Conservation (phyloP, 805 yeast genomes). For the Ogataea trehaloabstinens region DNA sequence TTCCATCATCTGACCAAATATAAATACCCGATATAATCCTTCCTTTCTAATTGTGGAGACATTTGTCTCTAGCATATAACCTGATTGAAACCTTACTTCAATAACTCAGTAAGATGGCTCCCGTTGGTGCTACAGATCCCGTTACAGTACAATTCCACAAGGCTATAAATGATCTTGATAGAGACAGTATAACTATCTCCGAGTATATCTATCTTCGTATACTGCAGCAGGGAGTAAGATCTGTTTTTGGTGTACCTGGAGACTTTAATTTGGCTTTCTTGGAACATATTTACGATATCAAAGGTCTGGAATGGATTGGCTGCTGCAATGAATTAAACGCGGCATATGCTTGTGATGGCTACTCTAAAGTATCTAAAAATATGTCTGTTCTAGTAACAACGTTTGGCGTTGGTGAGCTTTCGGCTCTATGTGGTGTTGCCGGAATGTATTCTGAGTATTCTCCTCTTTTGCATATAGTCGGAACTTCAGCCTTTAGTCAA, state of each 20-base stretch:
- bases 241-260: conserved; percentile 60
- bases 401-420: conserved; percentile 51
- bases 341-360: conserved; percentile 51
- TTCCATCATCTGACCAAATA: too few relatives aligned
- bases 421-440: conserved; percentile 48
- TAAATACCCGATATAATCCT: too few relatives aligned
- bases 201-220: conserved; percentile 48
- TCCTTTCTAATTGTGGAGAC: too few relatives aligned
- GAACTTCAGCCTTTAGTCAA: conserved; percentile 34
- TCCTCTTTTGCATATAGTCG: conserved; percentile 50
- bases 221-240: conserved; percentile 40
- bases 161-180: conserved; percentile 7
- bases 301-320: conserved; percentile 37
- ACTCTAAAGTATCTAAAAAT: conserved; percentile 35
- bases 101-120: conserved; percentile 19
- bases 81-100: too few relatives aligned
- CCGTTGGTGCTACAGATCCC: conserved; percentile 15
- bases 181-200: conserved; percentile 29
- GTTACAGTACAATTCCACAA: conserved; percentile 5
- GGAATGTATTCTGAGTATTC: conserved; percentile 48
- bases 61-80: too few relatives aligned
- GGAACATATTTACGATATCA: conserved; percentile 41
- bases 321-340: conserved; percentile 53
- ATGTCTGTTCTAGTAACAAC: conserved; percentile 44
- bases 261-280: conserved; percentile 53